Evolutionary conservation across 1,284 basidiomycete species (phyloP), one percentile per base, ranked within the genome.

Genomic region (Ceratobasidium papillatum): DNA sequence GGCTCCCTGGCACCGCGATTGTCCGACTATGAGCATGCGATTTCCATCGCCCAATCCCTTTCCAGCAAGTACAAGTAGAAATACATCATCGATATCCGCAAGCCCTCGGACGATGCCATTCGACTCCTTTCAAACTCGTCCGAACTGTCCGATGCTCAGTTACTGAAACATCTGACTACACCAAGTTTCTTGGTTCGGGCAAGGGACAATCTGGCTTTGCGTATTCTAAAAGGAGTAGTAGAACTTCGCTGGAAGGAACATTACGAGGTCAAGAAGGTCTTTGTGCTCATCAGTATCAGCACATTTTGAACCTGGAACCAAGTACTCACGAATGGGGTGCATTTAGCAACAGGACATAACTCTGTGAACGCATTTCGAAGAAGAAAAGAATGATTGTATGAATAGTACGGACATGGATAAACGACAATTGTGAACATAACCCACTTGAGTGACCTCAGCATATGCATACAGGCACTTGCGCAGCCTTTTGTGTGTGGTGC

Each of bases 171-270:
- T 27, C 32, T 72, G 14, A 11, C 19, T 2, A 38, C 56, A 17
- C n/a, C 34, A 43, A 36, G 56, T 34, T 34, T 8, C 17, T 2
- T 30, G 30, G 17, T 11, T 12, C 38, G 27, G 3, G 41, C 66
- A 25, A 27, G 51, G 38, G 68, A 61, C 11, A 41, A 72, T 7
- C 41, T 72, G 2, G 4, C 56, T 17, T 1, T 3, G 8, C 25
- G 19, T 1, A 59, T 61, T 12, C 56, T 72, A 7, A 36, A 32
- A 38, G 9, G 56, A n/a, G 8, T 49, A 8, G 68, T 72, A 11
- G 68, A 72, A 43, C n/a, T 61, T 3, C 68, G 61, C 30, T 49
- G 68, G 56, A 41, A 49, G 25, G 68, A 72, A 22, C 68, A 72
- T 19, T 72, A 47, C n/a, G 47, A 36, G 2, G 68, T 61, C 1